Conservation (phyloP, 768 basidiomycete genomes). For the Neoboletus brunneissimus region DNA sequence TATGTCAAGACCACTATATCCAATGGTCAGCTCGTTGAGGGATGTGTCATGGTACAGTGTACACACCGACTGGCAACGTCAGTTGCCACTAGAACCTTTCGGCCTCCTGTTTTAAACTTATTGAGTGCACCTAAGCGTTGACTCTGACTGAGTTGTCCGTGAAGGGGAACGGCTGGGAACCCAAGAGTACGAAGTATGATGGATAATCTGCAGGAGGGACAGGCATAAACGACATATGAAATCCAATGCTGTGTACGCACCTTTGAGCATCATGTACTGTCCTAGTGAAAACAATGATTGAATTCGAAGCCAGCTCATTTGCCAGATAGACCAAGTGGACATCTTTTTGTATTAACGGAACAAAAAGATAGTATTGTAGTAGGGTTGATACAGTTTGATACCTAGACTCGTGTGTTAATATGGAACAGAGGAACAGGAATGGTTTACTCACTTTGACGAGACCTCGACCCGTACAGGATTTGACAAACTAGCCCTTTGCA, state of each 20-base stretch:
- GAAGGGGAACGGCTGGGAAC: conserved; percentile 92
- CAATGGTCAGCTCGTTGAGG: conserved; percentile 3
- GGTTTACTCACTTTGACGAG: conserved; percentile 71
- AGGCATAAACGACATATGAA: not conserved
- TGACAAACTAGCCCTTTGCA: conserved; percentile 88
- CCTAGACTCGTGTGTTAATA: conserved; percentile 40
- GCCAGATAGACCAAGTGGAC: conserved; percentile 85
- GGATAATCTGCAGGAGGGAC: conserved; percentile 53
- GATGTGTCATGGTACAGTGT: not conserved
- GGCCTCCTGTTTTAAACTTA: conserved; percentile 94
- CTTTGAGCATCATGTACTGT: conserved; percentile 92
- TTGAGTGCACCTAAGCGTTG: conserved; percentile 88
- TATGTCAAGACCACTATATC: conserved; percentile 83
- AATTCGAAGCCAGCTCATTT: conserved; percentile 87
- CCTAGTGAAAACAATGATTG: conserved; percentile 93
- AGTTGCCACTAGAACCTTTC: conserved; percentile 89
- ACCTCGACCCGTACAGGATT: conserved; percentile 96
- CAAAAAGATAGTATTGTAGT: conserved; percentile 92
- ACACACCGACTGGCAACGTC: conserved; percentile 90
- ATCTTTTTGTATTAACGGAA: conserved; percentile 90
- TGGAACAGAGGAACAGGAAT: not conserved
- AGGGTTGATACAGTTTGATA: conserved; percentile 96
- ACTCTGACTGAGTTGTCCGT: conserved; percentile 93
- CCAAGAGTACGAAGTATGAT: conserved; percentile 88
- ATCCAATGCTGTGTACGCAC: conserved; percentile 33